phyloP scores from a whole-genome alignment of 345 rosid species.

The Firmiana major region DNA sequence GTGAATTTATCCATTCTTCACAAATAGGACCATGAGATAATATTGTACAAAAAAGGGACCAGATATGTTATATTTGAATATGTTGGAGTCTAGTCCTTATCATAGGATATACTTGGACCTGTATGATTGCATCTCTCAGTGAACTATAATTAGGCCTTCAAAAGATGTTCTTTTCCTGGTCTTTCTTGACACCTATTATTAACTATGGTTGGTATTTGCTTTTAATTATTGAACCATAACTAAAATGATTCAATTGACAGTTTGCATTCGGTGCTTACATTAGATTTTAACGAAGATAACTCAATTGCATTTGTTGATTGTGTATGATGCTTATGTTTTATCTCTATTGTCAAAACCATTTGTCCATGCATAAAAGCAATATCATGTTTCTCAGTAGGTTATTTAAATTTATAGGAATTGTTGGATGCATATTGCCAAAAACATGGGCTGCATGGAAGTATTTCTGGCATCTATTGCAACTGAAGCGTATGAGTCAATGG shows the following conservation, averaged over 20 bases:
- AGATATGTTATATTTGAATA: background rate
- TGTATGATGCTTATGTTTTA: background rate
- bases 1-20: background rate
- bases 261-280: background rate
- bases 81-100: background rate
- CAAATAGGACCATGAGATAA: background rate
- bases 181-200: background rate
- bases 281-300: background rate
- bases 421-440: conserved; percentile 95
- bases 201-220: background rate
- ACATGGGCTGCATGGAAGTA: conserved; percentile 96
- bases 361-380: background rate
- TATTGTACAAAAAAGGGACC: background rate
- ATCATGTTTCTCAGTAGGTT: conserved; percentile 7
- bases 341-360: background rate
- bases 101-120: background rate
- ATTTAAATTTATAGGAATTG: conserved; percentile 59
- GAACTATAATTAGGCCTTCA: background rate
- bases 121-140: background rate
- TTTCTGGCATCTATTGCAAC: conserved; percentile 78
- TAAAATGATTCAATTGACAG: background rate
- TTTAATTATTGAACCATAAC: background rate
- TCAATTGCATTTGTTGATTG: background rate
- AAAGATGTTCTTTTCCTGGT: background rate
- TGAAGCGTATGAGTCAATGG: conserved; percentile 90